Conservation (phyloP, 257 asterid species). For the Scutellaria galericulata region DNA sequence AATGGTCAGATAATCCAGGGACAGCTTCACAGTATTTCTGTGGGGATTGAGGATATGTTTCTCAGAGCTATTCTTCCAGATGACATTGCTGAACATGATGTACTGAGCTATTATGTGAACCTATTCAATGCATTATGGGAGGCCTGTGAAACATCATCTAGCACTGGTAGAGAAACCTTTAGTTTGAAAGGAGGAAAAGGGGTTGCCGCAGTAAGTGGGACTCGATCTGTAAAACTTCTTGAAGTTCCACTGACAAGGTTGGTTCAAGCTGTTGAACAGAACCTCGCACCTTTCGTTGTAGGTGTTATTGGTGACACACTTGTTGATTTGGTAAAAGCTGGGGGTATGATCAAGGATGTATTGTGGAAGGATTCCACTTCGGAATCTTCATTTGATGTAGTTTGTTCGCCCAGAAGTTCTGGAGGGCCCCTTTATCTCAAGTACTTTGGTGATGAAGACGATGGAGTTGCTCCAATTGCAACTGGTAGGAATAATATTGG, state of each 20-base stretch:
- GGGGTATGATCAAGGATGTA: conserved; percentile 63
- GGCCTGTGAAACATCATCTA: conserved; percentile 81
- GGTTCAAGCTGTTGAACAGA: conserved; percentile 69
- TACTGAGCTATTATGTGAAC: conserved; percentile 54
- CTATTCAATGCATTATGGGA: conserved; percentile 92
- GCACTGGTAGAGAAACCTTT: conserved; percentile 82
- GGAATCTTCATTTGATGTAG: conserved; percentile 47
- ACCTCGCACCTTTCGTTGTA: conserved; percentile 82
- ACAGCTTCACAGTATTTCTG: conserved; percentile 72
- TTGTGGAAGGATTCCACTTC: conserved; percentile 62
- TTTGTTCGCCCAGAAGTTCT: conserved; percentile 50
- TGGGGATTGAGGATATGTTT: conserved; percentile 98
- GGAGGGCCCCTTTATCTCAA: conserved; percentile 77
- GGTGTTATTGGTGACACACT: conserved; percentile 81
- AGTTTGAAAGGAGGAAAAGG: conserved; percentile 90
- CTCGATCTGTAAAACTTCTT: conserved; percentile 83
- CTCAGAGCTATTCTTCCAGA: conserved; percentile 77
- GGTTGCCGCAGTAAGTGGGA: conserved; percentile 77
- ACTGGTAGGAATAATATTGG: conserved; percentile 58
- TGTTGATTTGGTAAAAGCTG: conserved; percentile 58
- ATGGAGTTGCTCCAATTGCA: conserved; percentile 42
- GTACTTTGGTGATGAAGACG: conserved; percentile 66
- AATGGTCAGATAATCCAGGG: conserved; percentile 76
- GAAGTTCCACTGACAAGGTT: conserved; percentile 64
- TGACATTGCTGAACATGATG: conserved; percentile 52